Percentiles rank a stretch among this genome's conserved stretches.
Conservation (phyloP, 2,329 filamentous ascomycete genomes). For the Falciphora oryzae region DNA sequence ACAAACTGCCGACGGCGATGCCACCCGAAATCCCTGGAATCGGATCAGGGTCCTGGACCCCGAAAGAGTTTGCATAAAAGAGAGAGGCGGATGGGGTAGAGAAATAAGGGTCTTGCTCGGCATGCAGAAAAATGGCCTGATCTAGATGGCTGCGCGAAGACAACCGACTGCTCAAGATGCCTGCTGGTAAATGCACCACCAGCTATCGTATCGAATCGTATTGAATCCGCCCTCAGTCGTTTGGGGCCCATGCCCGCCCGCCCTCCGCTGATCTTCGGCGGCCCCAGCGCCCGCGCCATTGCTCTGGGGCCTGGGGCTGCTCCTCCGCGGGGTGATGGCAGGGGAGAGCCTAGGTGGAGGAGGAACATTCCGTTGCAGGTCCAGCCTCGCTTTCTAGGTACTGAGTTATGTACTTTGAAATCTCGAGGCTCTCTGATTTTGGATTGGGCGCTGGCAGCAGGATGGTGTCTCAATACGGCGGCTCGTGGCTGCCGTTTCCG, state of each 20-base stretch:
- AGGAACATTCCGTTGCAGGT: background rate
- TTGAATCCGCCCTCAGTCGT: no score
- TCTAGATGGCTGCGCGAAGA: background rate
- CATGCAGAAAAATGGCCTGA: background rate
- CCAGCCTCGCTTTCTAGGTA: background rate
- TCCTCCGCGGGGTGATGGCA: no score
- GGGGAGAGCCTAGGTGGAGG: no score
- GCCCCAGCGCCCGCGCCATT: no score
- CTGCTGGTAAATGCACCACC: no score
- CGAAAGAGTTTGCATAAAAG: background rate
- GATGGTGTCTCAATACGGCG: no score
- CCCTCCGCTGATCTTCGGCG: background rate
- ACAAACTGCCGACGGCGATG: background rate
- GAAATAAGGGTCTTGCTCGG: background rate
- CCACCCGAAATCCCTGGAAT: background rate
- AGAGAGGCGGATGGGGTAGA: background rate
- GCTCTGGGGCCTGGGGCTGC: no score
- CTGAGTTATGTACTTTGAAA: background rate
- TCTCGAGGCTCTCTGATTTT: no score
- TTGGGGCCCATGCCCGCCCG: no score
- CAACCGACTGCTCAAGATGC: no score
- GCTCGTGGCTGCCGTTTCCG: background rate
- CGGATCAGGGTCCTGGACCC: background rate
- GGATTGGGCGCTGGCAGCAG: no score
- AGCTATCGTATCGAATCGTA: no score